Conservation (phyloP, 352 stramenopile genomes). For the Discostella stelligera region DNA sequence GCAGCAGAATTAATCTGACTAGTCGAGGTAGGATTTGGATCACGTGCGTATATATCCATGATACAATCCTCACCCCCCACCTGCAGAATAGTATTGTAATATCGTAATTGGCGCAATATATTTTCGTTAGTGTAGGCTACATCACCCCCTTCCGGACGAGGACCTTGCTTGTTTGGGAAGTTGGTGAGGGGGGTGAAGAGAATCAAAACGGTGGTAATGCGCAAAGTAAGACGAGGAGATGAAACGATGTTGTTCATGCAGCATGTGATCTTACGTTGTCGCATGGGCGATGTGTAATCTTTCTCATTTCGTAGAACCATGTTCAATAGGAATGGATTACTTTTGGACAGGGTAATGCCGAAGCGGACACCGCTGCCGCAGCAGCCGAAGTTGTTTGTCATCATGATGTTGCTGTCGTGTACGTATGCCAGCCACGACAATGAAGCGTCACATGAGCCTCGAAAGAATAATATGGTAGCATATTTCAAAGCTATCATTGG, state of each 20-base stretch:
- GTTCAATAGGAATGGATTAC: slow-evolving; percentile 5
- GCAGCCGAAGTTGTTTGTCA: no score
- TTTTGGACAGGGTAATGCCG: not conserved
- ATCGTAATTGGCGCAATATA: slow-evolving; percentile 35
- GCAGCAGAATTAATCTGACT: not conserved
- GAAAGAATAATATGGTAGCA: not conserved
- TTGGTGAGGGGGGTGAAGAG: not conserved
- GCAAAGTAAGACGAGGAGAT: not conserved
- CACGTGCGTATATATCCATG: slow-evolving; percentile 42
- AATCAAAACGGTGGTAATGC: no score
- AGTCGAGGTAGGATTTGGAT: slow-evolving; percentile 26
- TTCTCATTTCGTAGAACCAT: slow-evolving; percentile 25
- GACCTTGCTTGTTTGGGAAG: not conserved
- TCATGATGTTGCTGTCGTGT: not conserved
- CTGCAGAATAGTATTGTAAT: slow-evolving; percentile 41
- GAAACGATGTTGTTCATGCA: not conserved
- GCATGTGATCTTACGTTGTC: slow-evolving; percentile 23
- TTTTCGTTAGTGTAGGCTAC: slow-evolving; percentile 49
- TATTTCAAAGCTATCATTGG: not conserved
- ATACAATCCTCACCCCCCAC: slow-evolving; percentile 45
- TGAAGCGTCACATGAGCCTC: not conserved
- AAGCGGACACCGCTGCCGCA: not conserved
- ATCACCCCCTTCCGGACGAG: slow-evolving; percentile 43
- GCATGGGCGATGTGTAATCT: slow-evolving; percentile 47
- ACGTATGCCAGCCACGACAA: not conserved